Conservation (phyloP, 2,329 filamentous ascomycete species). For the Parastagonospora nodorum region DNA sequence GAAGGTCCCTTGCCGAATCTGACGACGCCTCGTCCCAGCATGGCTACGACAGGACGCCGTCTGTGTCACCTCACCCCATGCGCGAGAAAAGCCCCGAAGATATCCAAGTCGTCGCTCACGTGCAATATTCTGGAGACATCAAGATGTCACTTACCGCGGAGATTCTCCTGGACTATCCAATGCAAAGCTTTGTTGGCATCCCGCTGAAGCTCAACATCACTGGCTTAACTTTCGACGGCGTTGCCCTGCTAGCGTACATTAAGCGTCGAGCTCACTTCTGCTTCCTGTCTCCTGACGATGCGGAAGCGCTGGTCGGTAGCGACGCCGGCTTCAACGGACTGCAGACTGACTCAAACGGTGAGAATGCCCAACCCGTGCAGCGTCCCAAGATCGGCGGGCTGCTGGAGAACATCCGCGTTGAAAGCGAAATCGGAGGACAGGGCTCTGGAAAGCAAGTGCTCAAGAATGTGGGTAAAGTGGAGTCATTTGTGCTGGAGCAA, state of each 20-base stretch:
- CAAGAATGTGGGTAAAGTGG: slow-evolving; percentile 98
- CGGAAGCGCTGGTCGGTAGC: slow-evolving; percentile 65
- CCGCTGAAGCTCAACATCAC: slow-evolving; percentile 95
- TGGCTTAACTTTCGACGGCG: slow-evolving; percentile 90
- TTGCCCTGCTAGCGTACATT: slow-evolving; percentile 90
- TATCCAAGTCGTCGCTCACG: slow-evolving; percentile 88
- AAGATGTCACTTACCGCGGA: slow-evolving; percentile 89
- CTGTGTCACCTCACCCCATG: slow-evolving; percentile 57
- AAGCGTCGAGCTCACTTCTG: slow-evolving; percentile 89
- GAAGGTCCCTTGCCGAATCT: slow-evolving; percentile 34
- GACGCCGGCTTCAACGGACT: slow-evolving; percentile 45
- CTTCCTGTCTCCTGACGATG: slow-evolving; percentile 91
- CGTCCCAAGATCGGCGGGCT: slow-evolving; percentile 69
- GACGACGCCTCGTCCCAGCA: slow-evolving; percentile 34
- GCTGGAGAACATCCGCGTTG: slow-evolving; percentile 90
- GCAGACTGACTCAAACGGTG: slow-evolving; percentile 30
- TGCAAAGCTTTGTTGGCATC: slow-evolving; percentile 97
- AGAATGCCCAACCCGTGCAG: slow-evolving; percentile 29
- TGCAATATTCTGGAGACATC: slow-evolving; percentile 86
- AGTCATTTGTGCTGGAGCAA: slow-evolving; percentile 95
- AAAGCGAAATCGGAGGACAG: slow-evolving; percentile 95
- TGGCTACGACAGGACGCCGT: slow-evolving; percentile 34
- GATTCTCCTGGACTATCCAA: slow-evolving; percentile 95
- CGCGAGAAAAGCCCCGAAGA: slow-evolving; percentile 82
- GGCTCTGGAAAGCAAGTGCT: slow-evolving; percentile 91